A percentile compares a stretch with the other conserved stretches of the same genome.
These are phyloP conservation scores for Hibiscus trionum DNA, from an alignment of 345 rosid genomes.

Conservation along the genomic window DNA sequence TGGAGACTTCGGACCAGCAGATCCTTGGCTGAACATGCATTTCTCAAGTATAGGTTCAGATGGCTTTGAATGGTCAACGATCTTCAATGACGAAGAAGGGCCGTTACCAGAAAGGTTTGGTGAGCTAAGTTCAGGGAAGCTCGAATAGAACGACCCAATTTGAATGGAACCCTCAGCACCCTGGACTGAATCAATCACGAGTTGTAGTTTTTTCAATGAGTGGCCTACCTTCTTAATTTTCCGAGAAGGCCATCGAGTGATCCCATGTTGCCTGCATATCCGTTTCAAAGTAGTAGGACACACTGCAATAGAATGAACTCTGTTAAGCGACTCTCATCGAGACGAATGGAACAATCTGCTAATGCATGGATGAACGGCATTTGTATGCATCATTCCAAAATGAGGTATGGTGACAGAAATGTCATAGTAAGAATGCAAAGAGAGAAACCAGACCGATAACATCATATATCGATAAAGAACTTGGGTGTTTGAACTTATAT, in stretches of 20 bases:
- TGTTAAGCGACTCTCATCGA: slow-evolving; percentile 11
- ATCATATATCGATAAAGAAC: not conserved
- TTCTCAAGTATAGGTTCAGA: slow-evolving; percentile 31
- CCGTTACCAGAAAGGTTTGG: slow-evolving; percentile 40
- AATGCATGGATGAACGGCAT: slow-evolving; percentile 1
- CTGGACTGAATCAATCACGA: slow-evolving; percentile 87
- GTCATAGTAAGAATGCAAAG: not conserved
- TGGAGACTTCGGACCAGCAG: slow-evolving; percentile 49
- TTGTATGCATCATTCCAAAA: no score
- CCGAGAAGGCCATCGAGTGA: slow-evolving; percentile 92
- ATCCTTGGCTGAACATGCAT: slow-evolving; percentile 26
- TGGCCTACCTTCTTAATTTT: slow-evolving; percentile 95
- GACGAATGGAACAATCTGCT: not conserved
- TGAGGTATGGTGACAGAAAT: not conserved
- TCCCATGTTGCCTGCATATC: slow-evolving; percentile 93
- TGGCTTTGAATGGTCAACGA: slow-evolving; percentile 23
- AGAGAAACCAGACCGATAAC: not conserved
- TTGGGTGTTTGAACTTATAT: not conserved
- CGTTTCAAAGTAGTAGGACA: slow-evolving; percentile 95
- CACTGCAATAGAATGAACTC: slow-evolving; percentile 46
- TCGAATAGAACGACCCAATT: slow-evolving; percentile 68
- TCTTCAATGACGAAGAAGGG: slow-evolving; percentile 29
- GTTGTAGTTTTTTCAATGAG: slow-evolving; percentile 82
- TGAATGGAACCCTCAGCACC: slow-evolving; percentile 80
- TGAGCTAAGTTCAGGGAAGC: slow-evolving; percentile 78